phyloP scores from a whole-genome alignment of 2,329 filamentous ascomycete species.

The Hirsutella minnesotensis region DNA sequence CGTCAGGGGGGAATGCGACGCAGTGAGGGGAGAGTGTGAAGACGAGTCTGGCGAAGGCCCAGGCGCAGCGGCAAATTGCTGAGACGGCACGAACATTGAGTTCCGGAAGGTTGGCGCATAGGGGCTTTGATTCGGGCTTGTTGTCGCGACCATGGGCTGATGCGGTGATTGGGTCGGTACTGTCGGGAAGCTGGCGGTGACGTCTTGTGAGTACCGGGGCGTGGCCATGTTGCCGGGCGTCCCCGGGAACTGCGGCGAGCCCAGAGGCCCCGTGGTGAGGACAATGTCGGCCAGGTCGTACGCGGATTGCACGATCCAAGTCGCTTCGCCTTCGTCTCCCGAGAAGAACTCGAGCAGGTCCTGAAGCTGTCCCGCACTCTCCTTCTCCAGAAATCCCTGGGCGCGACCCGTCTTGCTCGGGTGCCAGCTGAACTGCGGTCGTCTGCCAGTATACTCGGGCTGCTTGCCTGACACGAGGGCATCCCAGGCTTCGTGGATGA shows the following conservation, averaged over 20 bases:
- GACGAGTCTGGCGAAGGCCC: conserved; percentile 21
- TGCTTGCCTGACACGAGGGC: conserved; percentile 40
- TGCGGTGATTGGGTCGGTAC: conserved; percentile 20
- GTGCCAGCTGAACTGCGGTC: conserved; percentile 53
- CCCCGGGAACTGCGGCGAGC: conserved; percentile 19
- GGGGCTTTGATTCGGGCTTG: conserved; percentile 11
- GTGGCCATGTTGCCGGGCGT: conserved; percentile 9
- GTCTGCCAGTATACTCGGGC: conserved; percentile 38
- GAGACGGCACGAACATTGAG: conserved; percentile 20
- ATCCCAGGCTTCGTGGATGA: conserved; percentile 51
- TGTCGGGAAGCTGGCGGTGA: conserved; percentile 18
- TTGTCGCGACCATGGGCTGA: conserved; percentile 11
- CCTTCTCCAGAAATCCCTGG: conserved; percentile 48
- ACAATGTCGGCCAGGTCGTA: conserved; percentile 43
- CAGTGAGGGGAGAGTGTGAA: conserved; percentile 17
- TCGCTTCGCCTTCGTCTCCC: conserved; percentile 42
- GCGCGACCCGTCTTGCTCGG: conserved; percentile 42
- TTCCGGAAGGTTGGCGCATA: conserved; percentile 19
- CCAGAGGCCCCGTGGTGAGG: conserved; percentile 19
- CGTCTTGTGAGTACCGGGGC: conserved; percentile 14
- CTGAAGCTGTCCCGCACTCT: conserved; percentile 50
- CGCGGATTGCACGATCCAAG: conserved; percentile 44
- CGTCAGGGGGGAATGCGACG: conserved; percentile 17
- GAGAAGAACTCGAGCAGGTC: conserved; percentile 56
- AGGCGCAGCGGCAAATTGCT: conserved; percentile 14